A percentile compares a stretch with the other conserved stretches of the same genome.
Conservation (phyloP, 257 asterid species). For the Ocimum tenuiflorum region DNA sequence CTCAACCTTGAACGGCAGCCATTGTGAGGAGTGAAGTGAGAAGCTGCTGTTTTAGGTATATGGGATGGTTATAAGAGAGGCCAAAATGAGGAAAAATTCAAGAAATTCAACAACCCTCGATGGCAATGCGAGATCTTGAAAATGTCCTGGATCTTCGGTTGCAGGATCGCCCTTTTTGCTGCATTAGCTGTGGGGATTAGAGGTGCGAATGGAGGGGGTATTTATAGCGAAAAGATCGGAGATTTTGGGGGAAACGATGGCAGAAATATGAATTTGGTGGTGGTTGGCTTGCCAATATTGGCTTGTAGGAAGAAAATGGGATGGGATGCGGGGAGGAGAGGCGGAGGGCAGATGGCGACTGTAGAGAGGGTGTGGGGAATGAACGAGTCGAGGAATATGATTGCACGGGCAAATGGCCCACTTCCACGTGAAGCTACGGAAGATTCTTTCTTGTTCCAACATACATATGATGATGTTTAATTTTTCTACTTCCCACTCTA, state of each 20-base stretch:
- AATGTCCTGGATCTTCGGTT: constrained; percentile 82
- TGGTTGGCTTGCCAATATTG: not conserved
- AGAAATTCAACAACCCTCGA: constrained; percentile 54
- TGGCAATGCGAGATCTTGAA: constrained; percentile 85
- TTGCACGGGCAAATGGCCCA: constrained; percentile 23
- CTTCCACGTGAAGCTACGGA: constrained; percentile 28
- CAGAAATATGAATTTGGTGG: not conserved
- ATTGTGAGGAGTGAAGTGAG: constrained; percentile 21
- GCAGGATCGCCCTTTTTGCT: constrained; percentile 55
- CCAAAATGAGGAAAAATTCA: not conserved
- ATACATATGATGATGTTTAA: too few relatives aligned
- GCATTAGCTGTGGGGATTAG: constrained; percentile 40
- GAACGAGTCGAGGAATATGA: constrained; percentile 1
- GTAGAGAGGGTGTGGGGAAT: not conserved
- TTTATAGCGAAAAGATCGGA: constrained; percentile 8
- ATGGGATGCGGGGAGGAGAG: constrained; percentile 7
- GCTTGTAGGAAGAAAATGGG: not conserved
- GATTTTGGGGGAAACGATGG: not conserved
- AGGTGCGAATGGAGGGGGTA: not conserved
- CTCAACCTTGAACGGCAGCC: constrained; percentile 51
- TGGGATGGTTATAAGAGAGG: not conserved
- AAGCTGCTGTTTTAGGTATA: not conserved
- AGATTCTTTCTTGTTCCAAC: not conserved
- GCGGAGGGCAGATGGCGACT: too few relatives aligned
- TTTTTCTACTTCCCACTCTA: too few relatives aligned